Conservation (phyloP, 1,139 yeast genomes). For the Hansenula sp. region DNA sequence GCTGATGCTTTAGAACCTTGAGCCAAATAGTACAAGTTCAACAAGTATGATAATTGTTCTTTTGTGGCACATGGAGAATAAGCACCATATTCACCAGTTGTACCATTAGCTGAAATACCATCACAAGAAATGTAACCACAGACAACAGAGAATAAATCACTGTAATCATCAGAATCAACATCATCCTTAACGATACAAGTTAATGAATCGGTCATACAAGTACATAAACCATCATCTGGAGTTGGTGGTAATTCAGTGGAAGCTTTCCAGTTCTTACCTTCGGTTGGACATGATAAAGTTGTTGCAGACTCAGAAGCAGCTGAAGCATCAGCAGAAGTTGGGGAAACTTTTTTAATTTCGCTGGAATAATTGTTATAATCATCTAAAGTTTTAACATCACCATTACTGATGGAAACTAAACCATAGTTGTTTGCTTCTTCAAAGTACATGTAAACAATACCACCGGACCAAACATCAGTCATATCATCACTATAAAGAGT, state of each 20-base stretch:
- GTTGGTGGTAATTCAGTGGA: slow-evolving; percentile 68
- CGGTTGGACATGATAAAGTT: slow-evolving; percentile 50
- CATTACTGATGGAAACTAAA: slow-evolving; percentile 50
- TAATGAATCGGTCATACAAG: slow-evolving; percentile 50
- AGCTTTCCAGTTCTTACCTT: slow-evolving; percentile 52
- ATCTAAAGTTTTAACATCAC: slow-evolving; percentile 52
- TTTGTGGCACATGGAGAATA: slow-evolving; percentile 62
- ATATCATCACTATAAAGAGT: slow-evolving; percentile 57
- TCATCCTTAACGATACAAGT: slow-evolving; percentile 50
- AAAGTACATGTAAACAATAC: slow-evolving; percentile 81
- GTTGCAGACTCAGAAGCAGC: slow-evolving; percentile 47
- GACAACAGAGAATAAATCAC: slow-evolving; percentile 50
- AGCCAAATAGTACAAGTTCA: slow-evolving; percentile 60
- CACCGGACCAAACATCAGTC: slow-evolving; percentile 87
- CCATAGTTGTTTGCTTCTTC: slow-evolving; percentile 75
- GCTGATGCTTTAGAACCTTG: slow-evolving; percentile 41
- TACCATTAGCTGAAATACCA: slow-evolving; percentile 60
- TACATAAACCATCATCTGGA: slow-evolving; percentile 60
- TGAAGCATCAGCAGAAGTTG: slow-evolving; percentile 57
- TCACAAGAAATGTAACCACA: slow-evolving; percentile 50
- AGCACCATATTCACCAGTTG: slow-evolving; percentile 59
- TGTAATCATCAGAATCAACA: slow-evolving; percentile 49
- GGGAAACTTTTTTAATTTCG: slow-evolving; percentile 51
- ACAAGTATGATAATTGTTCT: slow-evolving; percentile 58
- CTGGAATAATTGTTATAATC: slow-evolving; percentile 55